Evolutionary conservation across 352 stramenopile species (phyloP).

Genomic region (Pythium periplocum): DNA sequence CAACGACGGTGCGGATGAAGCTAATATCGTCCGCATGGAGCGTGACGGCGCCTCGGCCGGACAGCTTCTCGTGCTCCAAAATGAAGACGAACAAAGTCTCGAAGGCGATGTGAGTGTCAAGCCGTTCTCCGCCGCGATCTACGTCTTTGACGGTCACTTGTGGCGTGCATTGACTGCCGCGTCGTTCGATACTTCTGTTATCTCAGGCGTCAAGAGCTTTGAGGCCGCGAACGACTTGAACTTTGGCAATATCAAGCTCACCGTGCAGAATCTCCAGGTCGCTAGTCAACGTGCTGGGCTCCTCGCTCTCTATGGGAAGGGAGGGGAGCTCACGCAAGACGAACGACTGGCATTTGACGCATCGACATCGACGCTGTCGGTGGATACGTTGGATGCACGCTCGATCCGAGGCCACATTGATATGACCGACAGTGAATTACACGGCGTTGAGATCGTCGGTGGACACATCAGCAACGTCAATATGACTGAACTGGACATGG

Average conservation of each 20-base stretch:
- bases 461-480: slow-evolving; percentile 77
- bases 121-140: slow-evolving; percentile 46
- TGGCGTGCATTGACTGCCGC: slow-evolving; percentile 68
- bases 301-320: slow-evolving; percentile 69
- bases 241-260: slow-evolving; percentile 66
- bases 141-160: slow-evolving; percentile 51
- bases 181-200: slow-evolving; percentile 53
- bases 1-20: slow-evolving; percentile 28
- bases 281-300: slow-evolving; percentile 41
- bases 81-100: slow-evolving; percentile 56
- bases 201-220: slow-evolving; percentile 54
- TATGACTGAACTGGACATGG: slow-evolving; percentile 58
- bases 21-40: slow-evolving; percentile 42
- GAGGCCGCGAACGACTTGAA: slow-evolving; percentile 68
- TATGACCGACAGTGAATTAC: slow-evolving; percentile 66
- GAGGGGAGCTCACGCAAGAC: slow-evolving; percentile 54
- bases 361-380: slow-evolving; percentile 26
- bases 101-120: slow-evolving; percentile 45
- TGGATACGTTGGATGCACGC: slow-evolving; percentile 39
- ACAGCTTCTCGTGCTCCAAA: slow-evolving; percentile 72
- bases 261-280: slow-evolving; percentile 58
- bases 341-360: slow-evolving; percentile 61
- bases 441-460: slow-evolving; percentile 61
- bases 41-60: slow-evolving; percentile 31
- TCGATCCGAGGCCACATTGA: slow-evolving; percentile 70